A percentile compares a stretch with the other conserved stretches of the same genome.
phyloP scores from a whole-genome alignment of 495 filamentous ascomycete species.

The Aspergillus funiculosus region DNA sequence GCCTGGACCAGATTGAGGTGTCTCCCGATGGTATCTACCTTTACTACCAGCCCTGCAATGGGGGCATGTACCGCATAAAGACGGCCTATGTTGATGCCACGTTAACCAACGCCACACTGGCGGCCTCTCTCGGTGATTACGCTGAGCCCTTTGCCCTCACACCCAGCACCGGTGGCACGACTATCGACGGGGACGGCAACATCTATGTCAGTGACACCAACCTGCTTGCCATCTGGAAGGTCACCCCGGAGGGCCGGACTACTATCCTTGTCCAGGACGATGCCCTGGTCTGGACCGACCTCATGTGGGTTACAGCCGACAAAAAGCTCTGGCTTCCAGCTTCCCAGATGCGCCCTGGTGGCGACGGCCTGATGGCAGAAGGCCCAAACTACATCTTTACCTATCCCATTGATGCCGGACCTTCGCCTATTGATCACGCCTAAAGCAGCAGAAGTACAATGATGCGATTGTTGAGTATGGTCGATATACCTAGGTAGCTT shows the following conservation, averaged over 20 bases:
- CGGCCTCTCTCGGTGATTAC: slow-evolving; percentile 9
- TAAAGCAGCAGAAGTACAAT: no score
- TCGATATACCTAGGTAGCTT: no score
- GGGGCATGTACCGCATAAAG: slow-evolving; percentile 23
- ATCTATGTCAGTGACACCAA: slow-evolving; percentile 25
- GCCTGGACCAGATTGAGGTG: slow-evolving; percentile 28
- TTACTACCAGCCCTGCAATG: slow-evolving; percentile 27
- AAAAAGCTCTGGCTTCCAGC: slow-evolving; percentile 27
- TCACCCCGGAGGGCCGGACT: slow-evolving; percentile 4
- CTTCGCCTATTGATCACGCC: no score
- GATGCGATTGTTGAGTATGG: no score
- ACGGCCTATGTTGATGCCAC: slow-evolving; percentile 17
- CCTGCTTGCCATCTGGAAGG: slow-evolving; percentile 24
- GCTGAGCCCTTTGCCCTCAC: slow-evolving; percentile 23
- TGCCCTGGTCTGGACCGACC: slow-evolving; percentile 25
- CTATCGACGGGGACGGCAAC: slow-evolving; percentile 27
- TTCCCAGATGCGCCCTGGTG: slow-evolving; percentile 22
- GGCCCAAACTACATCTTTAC: no score
- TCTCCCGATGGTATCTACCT: slow-evolving; percentile 23
- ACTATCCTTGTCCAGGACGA: slow-evolving; percentile 26
- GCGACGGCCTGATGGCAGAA: no score
- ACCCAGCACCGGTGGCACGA: slow-evolving; percentile 25
- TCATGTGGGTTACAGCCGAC: slow-evolving; percentile 26
- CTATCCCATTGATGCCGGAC: no score
- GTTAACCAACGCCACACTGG: neutral